Base-by-base conservation (phyloP, 2,329 filamentous ascomycete genomes). In the Paradendryphiella salina region DNA sequence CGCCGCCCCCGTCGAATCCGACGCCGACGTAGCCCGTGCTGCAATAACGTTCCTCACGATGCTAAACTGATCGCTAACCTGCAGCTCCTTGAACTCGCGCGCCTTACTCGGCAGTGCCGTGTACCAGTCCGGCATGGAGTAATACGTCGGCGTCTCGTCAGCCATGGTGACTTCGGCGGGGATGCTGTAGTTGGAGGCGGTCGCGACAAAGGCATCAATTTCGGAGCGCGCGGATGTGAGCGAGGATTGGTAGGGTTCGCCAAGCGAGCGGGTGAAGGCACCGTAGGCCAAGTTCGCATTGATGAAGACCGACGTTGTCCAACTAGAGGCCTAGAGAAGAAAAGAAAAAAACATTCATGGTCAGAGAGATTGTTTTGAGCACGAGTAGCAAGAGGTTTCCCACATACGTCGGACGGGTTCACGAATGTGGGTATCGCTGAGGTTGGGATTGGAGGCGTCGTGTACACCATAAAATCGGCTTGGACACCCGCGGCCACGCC, bases 381-480 rank as follows among this genome's bases (percentile, higher is more conserved):
- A 29, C n/a, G 14, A 17, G 9, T 9, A 17, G 28, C 11, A 9
- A 4, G n/a, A n/a, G 34, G 5, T 18, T 17, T n/a, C n/a, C n/a
- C 13, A 21, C 45, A 13, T 58, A 68, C 65, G 23, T 64, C 61
- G 18, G 56, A 46, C 32, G 54, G 52, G 42, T 64, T 60, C 1
- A 59, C 45, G 51, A 67, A 68, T 28, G 43, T 59, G 3, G 65
- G 66, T 5, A 69, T 63, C 6, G 58, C 60, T 11, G 50, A 46
- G 5, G 63, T 68, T 10, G 66, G 66, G 14, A 69, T 68, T 1
- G 66, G 66, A 4, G 64, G 64, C 20, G 58, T 60, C 1, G 65
- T 69, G 43, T 69, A 69, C 11, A 69, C 61, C 64, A 67, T 66
- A 50, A 69, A 69, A 45, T 69, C 66, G 44, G 64, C 64, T 13